Evolutionary conservation across 1,284 basidiomycete genomes (phyloP), one percentile per base, ranked within the genome.

Genomic region (Bondarzewia mesenterica): DNA sequence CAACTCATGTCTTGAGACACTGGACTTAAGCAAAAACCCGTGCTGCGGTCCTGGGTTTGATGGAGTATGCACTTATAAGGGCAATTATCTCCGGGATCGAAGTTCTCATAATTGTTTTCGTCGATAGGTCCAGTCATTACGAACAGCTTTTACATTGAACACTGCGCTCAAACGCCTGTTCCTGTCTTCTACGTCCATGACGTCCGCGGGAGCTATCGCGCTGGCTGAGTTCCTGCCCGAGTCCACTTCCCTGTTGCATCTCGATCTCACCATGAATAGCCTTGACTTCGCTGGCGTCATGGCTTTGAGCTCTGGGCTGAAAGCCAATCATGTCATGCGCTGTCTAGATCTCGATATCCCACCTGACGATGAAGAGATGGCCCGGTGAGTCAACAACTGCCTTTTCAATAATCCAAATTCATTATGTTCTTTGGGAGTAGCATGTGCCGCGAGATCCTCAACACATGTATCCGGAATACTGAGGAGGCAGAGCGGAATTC

Each of bases 171-270:
- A 95, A 63, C 82, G 94, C 1, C 72, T 99, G 29, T 98, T 97
- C 72, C 77, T 99, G 22, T 84, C 89, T 14, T 82, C 85, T 4
- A 97, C 94, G 0, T 74, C 77, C 5, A 75, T 99, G 57, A 81
- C 80, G 0, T 89, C 91, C 0, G 74, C 87, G 2, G 93, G 91
- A 3, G 94, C 95, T 0, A 96, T 99, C 50, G 89, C 92, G 0
- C 78, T 99, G 1, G 95, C 95, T 3, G 94, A 98, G 66, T 98
- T 97, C 70, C 75, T 98, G 3, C 93, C 93, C 0, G 93, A 98
- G 62, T 87, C 90, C 0, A 78, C 76, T 22, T 87, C 85, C 0
- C 73, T 98, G 4, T 73, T 98, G 0, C 93, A 98, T 63, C 80
- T 98, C 42, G 90, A 93, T 63, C 70, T 94, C 23, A 93, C 90